These are phyloP conservation scores for sunflower (Helianthus annuus) DNA, from an alignment of 129 eudicot species.

Conservation along the genomic window HanXRQr2.0-SUNRISE NC_035449.2:13071713-13072212, in stretches of 20 bases:
- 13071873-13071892: too few relatives aligned
- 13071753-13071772: too few relatives aligned
- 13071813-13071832: too few relatives aligned
- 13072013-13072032: background rate
- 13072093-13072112: constrained; percentile 36
- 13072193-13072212: background rate
- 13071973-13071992: constrained; percentile 1
- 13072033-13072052: constrained; percentile 16
- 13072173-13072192: background rate
- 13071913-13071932: background rate
- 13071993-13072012: constrained; percentile 1
- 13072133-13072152: constrained; percentile 30
- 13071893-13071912: too few relatives aligned
- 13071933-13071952: background rate
- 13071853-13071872: too few relatives aligned
- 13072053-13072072: constrained; percentile 20
- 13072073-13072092: background rate
- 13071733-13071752: too few relatives aligned
- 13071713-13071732: too few relatives aligned
- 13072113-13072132: constrained; percentile 34
- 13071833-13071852: too few relatives aligned
- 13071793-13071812: too few relatives aligned
- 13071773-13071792: too few relatives aligned
- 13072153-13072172: constrained; percentile 19
- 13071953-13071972: background rate